phyloP scores from a whole-genome alignment of 2,329 filamentous ascomycete species.

The Fusarium albosuccineum region DNA sequence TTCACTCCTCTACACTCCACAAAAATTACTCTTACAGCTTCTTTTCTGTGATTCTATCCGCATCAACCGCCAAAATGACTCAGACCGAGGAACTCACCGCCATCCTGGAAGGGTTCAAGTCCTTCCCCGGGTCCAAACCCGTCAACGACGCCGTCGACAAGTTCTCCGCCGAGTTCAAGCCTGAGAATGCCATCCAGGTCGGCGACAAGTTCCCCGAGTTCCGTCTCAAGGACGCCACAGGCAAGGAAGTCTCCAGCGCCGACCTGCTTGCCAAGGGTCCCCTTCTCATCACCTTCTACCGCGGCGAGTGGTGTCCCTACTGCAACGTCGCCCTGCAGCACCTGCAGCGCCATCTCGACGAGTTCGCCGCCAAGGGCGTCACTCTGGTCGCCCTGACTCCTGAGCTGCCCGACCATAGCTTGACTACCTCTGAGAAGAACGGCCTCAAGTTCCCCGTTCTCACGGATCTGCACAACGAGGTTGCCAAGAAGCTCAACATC shows the following conservation, averaged over 20 bases:
- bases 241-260: constrained; percentile 48
- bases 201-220: constrained; percentile 53
- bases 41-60: neutral
- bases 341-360: constrained; percentile 52
- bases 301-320: constrained; percentile 61
- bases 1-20: neutral
- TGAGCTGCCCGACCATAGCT: constrained; percentile 54
- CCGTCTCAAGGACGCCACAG: constrained; percentile 51
- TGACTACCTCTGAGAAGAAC: constrained; percentile 56
- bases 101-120: constrained; percentile 14
- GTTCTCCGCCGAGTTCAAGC: constrained; percentile 37
- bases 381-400: constrained; percentile 58
- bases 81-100: constrained; percentile 13
- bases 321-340: constrained; percentile 57
- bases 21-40: neutral
- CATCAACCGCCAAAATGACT: constrained; percentile 10
- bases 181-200: constrained; percentile 47
- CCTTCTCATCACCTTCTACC: constrained; percentile 61
- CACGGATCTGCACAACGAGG: constrained; percentile 53
- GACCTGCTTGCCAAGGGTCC: constrained; percentile 50
- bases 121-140: constrained; percentile 2
- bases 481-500: constrained; percentile 54
- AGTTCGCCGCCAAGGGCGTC: constrained; percentile 54
- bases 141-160: constrained; percentile 14
- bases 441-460: constrained; percentile 56